These are phyloP conservation scores for Entophlyctis helioformis DNA, from an alignment of 192 early-diverging fungal genomes.

Conservation along the genomic window DNA sequence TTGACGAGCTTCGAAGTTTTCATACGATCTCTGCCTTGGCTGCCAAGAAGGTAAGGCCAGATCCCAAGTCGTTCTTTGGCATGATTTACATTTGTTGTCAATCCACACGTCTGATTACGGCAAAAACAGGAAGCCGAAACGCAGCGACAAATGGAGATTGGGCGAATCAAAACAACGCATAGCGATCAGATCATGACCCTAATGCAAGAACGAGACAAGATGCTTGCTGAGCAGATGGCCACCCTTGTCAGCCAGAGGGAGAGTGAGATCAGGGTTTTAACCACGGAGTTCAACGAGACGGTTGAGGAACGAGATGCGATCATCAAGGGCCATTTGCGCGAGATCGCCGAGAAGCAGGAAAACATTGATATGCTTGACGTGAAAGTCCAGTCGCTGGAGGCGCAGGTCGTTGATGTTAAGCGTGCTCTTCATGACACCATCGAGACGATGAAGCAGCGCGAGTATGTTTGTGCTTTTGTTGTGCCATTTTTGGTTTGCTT, in stretches of 20 bases:
- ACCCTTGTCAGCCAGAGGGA: too few relatives aligned
- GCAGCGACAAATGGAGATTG: conserved; percentile 4
- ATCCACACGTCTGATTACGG: neutral
- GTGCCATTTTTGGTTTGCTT: too few relatives aligned
- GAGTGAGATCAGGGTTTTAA: too few relatives aligned
- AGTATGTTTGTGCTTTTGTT: too few relatives aligned
- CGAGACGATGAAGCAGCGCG: too few relatives aligned
- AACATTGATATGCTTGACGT: conserved; percentile 8
- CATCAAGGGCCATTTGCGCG: neutral
- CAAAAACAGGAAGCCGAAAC: conserved; percentile 24
- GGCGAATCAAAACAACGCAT: conserved; percentile 7
- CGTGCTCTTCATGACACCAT: too few relatives aligned
- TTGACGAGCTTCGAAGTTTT: conserved; percentile 27
- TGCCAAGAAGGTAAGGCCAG: conserved; percentile 23
- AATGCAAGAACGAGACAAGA: too few relatives aligned
- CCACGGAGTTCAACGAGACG: conserved; percentile 6
- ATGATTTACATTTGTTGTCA: neutral
- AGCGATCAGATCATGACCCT: too few relatives aligned
- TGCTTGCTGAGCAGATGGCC: neutral
- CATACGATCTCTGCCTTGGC: conserved; percentile 17
- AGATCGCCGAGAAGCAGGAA: neutral
- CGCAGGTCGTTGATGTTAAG: too few relatives aligned
- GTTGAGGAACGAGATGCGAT: conserved; percentile 12
- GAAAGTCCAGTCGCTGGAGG: conserved; percentile 3
- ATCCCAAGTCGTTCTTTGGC: neutral